Base-by-base conservation (phyloP, 306 rosid genomes). In the Pterocarpus santalinus region DNA sequence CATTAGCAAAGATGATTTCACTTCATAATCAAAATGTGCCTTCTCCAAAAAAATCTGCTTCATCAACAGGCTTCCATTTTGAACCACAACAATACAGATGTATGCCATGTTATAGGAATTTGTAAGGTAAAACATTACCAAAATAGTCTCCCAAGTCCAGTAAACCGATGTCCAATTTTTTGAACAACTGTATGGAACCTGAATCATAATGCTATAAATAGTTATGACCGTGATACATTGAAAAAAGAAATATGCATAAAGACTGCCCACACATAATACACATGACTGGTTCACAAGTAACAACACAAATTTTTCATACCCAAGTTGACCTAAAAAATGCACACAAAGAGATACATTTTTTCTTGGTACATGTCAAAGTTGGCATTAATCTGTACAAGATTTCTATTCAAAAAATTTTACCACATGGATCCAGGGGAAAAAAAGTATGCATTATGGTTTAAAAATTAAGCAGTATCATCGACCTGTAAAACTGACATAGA, bases 171-270 rank as follows among this genome's bases (percentile, higher is more conserved):
- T 83, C 92, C 88, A 89, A 85, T 17, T 65, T 63, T 78, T 83
- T 62, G 75, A 91, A 89, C 63, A 89, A 49, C 15, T 76, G 76
- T 3, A 80, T 9, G 3, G 96, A 73, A 85, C 96, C 96, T 91
- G 90, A 55, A 88, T 71, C 81, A 78, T 77, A 75, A 77, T 56
- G 16, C 51, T 44, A 2, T 52, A 72, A 72, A 38, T 70, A 44
- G 77, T 87, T 82, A 82, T 36, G 74, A 72, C 53, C 49, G 51
- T 63, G 51, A 36, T 5, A 35, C 66, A 55, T 35, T 53, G 1
- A 3, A 68, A 13, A 65, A 63, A 22, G 28, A 22, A 22, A 22
- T 22, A 72, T 3, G 43, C 47, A 66, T 32, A 65, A 33, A 51
- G 16, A 60, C 34, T 72, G 65, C 8, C 55, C 30, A 34, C 43